Evolutionary conservation across 2,329 filamentous ascomycete species (phyloP).

Genomic region (Arthrobotrys sphaeroides): DNA sequence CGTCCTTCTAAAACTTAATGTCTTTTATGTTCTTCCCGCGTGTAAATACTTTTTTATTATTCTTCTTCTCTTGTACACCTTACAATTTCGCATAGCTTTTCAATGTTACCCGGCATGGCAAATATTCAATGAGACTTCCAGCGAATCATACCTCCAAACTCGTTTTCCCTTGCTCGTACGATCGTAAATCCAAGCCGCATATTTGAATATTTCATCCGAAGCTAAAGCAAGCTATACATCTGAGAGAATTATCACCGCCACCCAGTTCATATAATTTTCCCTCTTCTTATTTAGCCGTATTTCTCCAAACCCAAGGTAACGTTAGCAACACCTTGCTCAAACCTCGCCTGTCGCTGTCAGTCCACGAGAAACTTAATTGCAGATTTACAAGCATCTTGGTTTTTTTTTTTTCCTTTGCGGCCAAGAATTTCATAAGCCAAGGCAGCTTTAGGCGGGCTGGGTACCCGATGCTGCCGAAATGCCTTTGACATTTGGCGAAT

Average conservation of each 20-base stretch:
- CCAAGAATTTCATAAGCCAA: constrained; percentile 23
- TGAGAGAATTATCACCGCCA: constrained; percentile 8
- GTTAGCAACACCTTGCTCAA: background rate
- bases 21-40: background rate
- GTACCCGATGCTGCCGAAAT: constrained; percentile 35
- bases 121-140: too few relatives aligned
- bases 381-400: too few relatives aligned
- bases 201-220: constrained; percentile 7
- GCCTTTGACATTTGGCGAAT: constrained; percentile 24
- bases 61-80: too few relatives aligned
- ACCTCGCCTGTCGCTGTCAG: background rate
- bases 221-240: background rate
- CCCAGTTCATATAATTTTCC: background rate
- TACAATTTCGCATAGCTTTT: too few relatives aligned
- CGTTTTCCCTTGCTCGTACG: too few relatives aligned
- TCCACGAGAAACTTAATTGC: background rate
- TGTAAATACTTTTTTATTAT: background rate
- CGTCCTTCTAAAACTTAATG: background rate
- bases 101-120: too few relatives aligned
- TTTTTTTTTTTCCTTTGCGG: too few relatives aligned
- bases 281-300: background rate
- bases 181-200: too few relatives aligned
- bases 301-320: constrained; percentile 3
- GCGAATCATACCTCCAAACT: too few relatives aligned
- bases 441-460: constrained; percentile 21